phyloP scores from a whole-genome alignment of 768 basidiomycete species.

The Antrodiella citrinella region DNA sequence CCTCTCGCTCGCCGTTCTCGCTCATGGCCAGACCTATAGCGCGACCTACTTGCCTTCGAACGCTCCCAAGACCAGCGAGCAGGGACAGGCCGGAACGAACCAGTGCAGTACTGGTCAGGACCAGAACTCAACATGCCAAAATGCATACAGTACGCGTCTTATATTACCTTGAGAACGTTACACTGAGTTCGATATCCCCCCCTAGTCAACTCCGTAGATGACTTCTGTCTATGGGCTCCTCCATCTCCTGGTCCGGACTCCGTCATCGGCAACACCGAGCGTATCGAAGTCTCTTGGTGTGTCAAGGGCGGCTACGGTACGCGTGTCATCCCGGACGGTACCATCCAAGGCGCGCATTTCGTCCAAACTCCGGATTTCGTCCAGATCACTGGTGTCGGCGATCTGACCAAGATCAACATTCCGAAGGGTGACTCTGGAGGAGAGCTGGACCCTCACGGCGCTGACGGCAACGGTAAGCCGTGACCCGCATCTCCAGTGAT shows the following conservation, averaged over 20 bases:
- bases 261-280: slow-evolving; percentile 54
- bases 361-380: slow-evolving; percentile 70
- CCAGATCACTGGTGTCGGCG: slow-evolving; percentile 60
- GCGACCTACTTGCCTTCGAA: slow-evolving; percentile 44
- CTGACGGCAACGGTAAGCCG: slow-evolving; percentile 40
- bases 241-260: slow-evolving; percentile 43
- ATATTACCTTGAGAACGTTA: background rate
- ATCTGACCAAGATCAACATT: slow-evolving; percentile 60
- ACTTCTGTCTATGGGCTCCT: slow-evolving; percentile 48
- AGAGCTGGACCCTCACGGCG: slow-evolving; percentile 66
- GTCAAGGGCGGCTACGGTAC: slow-evolving; percentile 48
- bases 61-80: slow-evolving; percentile 38
- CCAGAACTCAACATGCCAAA: slow-evolving; percentile 60
- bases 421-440: slow-evolving; percentile 51
- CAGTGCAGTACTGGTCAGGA: slow-evolving; percentile 49
- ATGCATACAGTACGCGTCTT: slow-evolving; percentile 43
- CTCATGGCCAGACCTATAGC: slow-evolving; percentile 29
- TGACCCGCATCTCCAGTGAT: background rate
- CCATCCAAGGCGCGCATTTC: slow-evolving; percentile 62
- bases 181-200: background rate
- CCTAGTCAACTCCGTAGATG: slow-evolving; percentile 50
- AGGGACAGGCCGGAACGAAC: slow-evolving; percentile 59
- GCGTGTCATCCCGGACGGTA: slow-evolving; percentile 63
- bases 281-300: slow-evolving; percentile 49
- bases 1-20: slow-evolving; percentile 10